Conservation (phyloP, 2,329 filamentous ascomycete genomes). For the Trichophyton equinum region DNA sequence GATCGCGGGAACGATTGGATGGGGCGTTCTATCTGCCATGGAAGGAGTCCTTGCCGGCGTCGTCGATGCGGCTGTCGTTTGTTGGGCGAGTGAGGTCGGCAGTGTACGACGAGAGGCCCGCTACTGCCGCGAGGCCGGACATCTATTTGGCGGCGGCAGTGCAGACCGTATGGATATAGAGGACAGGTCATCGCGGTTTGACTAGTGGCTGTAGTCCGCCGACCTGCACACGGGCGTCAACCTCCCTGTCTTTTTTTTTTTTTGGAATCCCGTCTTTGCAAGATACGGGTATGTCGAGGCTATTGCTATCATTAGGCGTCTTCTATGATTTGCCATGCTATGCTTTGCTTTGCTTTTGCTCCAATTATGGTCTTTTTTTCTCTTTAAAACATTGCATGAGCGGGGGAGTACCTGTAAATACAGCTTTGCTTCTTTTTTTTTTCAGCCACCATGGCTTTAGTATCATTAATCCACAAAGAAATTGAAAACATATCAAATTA, state of each 20-base stretch:
- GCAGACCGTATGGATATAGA: slow-evolving; percentile 1
- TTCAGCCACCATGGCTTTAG: neutral
- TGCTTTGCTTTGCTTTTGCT: neutral
- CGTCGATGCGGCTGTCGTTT: slow-evolving; percentile 77
- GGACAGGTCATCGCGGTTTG: neutral
- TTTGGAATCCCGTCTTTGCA: neutral
- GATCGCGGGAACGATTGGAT: slow-evolving; percentile 87
- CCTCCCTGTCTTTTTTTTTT: no score
- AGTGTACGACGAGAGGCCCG: slow-evolving; percentile 50
- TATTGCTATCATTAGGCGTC: neutral
- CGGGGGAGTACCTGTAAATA: slow-evolving; percentile 4
- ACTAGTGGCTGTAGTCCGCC: neutral
- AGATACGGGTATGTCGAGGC: neutral
- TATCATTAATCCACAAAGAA: neutral
- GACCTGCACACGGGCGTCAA: neutral
- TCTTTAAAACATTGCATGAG: neutral
- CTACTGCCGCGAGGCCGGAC: slow-evolving; percentile 84
- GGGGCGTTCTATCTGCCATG: slow-evolving; percentile 82
- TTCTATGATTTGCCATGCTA: neutral
- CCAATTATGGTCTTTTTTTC: neutral
- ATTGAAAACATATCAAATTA: neutral
- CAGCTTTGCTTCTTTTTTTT: neutral
- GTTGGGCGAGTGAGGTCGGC: slow-evolving; percentile 79
- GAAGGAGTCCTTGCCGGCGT: slow-evolving; percentile 79
- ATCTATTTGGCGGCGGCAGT: slow-evolving; percentile 59